Percentiles rank a stretch among this genome's conserved stretches.
phyloP scores from a whole-genome alignment of 2,329 filamentous ascomycete species.

The Zymoseptoria tritici region DNA sequence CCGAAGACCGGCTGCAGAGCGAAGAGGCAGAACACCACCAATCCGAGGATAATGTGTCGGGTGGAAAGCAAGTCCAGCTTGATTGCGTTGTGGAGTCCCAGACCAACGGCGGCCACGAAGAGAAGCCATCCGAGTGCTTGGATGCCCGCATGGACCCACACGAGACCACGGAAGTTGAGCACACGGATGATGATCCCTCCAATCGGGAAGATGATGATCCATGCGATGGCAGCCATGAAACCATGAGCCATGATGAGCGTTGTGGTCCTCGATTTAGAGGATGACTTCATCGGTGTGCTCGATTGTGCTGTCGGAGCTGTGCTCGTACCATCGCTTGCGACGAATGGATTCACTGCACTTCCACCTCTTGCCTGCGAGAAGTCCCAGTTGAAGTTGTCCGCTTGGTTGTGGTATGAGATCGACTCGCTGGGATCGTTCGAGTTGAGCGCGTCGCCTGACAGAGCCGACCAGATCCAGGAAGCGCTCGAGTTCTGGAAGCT shows the following conservation, averaged over 20 bases:
- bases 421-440: conserved; percentile 37
- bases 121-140: conserved; percentile 45
- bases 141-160: conserved; percentile 40
- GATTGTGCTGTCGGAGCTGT: conserved; percentile 1
- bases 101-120: conserved; percentile 42
- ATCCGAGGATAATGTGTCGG: conserved; percentile 47
- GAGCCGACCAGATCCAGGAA: conserved; percentile 46
- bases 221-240: conserved; percentile 38
- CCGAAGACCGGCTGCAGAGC: conserved; percentile 50
- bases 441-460: conserved; percentile 41
- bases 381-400: conserved; percentile 38
- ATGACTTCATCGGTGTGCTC: conserved; percentile 4
- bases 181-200: conserved; percentile 40
- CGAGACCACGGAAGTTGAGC: conserved; percentile 36
- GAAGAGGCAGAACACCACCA: conserved; percentile 43
- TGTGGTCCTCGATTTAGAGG: not conserved
- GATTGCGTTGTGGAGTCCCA: conserved; percentile 37
- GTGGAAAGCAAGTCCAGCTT: not conserved
- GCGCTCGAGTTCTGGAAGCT: conserved; percentile 38
- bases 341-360: conserved; percentile 38
- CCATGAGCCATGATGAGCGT: conserved; percentile 36
- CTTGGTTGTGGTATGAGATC: conserved; percentile 40
- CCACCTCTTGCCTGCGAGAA: conserved; percentile 46
- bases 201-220: conserved; percentile 40
- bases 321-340: conserved; percentile 7